phyloP scores from a whole-genome alignment of 225 moss, liverwort and hornwort species.

The Pleurozium schreberi region DNA sequence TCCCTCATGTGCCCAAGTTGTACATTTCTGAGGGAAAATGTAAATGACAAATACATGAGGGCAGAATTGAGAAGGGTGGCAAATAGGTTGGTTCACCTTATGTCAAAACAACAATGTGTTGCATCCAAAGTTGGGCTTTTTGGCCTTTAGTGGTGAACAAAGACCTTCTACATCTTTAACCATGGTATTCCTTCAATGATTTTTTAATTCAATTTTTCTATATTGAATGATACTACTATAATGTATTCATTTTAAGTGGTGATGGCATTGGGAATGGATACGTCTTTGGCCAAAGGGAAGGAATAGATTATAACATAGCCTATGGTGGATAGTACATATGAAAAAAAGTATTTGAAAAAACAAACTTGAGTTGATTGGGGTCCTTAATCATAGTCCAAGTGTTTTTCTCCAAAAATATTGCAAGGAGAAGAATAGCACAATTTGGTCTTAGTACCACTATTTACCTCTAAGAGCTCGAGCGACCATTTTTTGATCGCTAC shows the following conservation, averaged over 20 bases:
- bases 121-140: rapidly evolving
- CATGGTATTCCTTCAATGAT: background rate
- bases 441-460: background rate
- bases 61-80: background rate
- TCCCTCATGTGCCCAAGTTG: rapidly evolving
- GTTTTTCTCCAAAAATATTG: background rate
- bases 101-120: background rate
- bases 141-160: background rate
- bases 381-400: background rate
- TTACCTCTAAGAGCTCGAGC: no score
- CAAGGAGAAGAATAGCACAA: background rate
- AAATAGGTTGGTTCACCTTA: background rate
- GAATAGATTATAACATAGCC: no score
- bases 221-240: background rate
- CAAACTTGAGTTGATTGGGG: background rate
- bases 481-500: no score
- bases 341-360: background rate
- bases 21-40: background rate
- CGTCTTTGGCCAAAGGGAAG: no score
- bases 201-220: background rate
- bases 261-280: no score
- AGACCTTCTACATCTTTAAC: background rate
- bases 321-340: no score
- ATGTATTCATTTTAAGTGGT: no score
- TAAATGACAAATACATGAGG: background rate